Conservation (phyloP, 306 rosid genomes). For the Cicer yamashitae region DNA sequence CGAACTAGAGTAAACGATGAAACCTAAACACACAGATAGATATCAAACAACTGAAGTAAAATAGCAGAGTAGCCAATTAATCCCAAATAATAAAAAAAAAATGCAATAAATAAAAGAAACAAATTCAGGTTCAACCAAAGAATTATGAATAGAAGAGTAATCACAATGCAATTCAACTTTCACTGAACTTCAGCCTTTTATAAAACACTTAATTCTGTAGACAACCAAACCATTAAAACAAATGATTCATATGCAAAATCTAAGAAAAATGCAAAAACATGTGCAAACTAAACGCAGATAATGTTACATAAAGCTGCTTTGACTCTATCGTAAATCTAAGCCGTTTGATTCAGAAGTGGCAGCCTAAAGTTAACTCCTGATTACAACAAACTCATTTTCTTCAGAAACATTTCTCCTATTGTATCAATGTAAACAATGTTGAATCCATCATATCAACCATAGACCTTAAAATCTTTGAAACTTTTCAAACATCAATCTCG, state of each 20-base stretch:
- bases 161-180: not conserved
- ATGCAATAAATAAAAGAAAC: slow-evolving; percentile 3
- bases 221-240: not conserved
- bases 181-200: not conserved
- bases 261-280: slow-evolving; percentile 8
- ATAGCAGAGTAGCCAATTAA: not conserved
- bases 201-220: not conserved
- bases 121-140: slow-evolving; percentile 34
- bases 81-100: slow-evolving; percentile 5
- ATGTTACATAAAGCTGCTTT: slow-evolving; percentile 9
- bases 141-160: slow-evolving; percentile 19
- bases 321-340: slow-evolving; percentile 22
- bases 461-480: not conserved
- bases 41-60: slow-evolving; percentile 20
- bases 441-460: slow-evolving; percentile 4
- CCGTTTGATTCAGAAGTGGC: slow-evolving; percentile 22
- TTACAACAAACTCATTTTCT: slow-evolving; percentile 12
- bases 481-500: slow-evolving; percentile 11
- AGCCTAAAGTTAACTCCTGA: slow-evolving; percentile 2
- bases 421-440: not conserved
- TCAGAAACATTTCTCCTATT: not conserved
- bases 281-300: not conserved
- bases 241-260: slow-evolving; percentile 22
- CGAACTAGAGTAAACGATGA: no score
- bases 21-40: not conserved